Percentiles rank a stretch among this genome's conserved stretches.
Conservation (phyloP, 345 rosid genomes). For the Eucalyptus dawsonii region DNA sequence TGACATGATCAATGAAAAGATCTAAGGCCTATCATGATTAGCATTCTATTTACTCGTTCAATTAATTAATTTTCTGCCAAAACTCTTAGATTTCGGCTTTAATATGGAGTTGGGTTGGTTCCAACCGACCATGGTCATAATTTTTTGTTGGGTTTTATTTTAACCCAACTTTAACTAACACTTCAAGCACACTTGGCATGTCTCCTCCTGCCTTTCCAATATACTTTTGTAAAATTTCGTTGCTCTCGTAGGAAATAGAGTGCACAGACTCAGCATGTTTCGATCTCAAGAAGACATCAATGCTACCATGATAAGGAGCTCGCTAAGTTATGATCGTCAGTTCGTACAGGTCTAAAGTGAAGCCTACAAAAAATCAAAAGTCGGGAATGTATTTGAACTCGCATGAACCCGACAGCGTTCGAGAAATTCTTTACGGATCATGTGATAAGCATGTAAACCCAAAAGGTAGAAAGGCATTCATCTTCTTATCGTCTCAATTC, state of each 20-base stretch:
- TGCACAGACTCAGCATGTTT: background rate
- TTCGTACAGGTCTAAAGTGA: background rate
- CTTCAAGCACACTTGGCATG: background rate
- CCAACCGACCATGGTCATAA: background rate
- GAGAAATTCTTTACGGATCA: background rate
- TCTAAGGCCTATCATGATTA: background rate
- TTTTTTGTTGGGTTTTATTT: background rate
- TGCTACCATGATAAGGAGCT: background rate
- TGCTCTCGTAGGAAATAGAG: background rate
- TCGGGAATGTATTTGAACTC: background rate
- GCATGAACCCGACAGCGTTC: background rate
- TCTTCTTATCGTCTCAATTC: background rate
- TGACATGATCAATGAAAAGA: background rate
- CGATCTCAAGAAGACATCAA: background rate
- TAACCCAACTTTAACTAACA: background rate
- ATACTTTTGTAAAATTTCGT: background rate
- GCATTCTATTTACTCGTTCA: background rate
- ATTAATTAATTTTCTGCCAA: background rate
- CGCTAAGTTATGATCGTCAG: rapidly evolving
- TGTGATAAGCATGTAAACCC: background rate
- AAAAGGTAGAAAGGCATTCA: background rate
- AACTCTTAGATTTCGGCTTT: background rate
- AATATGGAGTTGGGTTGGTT: background rate
- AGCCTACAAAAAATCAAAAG: background rate
- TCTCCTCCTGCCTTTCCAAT: background rate